These are phyloP conservation scores for Fusarium verrucosum DNA, from an alignment of 2,329 filamentous ascomycete species.

Conservation along the genomic window DNA sequence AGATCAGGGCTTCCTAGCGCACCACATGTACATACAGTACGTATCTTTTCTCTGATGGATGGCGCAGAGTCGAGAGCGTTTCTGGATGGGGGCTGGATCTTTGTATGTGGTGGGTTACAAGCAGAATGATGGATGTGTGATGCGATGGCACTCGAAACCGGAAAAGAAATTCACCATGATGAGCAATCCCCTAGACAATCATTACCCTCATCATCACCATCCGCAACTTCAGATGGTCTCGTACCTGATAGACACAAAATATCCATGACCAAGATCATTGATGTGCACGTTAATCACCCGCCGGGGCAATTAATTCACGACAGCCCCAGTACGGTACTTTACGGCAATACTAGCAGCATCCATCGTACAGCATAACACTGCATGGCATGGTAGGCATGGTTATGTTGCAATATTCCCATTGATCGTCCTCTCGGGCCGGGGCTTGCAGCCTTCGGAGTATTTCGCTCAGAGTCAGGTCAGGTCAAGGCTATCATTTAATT, in stretches of 20 bases:
- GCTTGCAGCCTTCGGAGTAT: constrained; percentile 34
- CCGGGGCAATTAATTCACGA: constrained; percentile 20
- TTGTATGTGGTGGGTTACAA: constrained; percentile 1
- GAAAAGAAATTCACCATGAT: not conserved
- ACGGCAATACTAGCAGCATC: constrained; percentile 13
- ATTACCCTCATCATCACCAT: constrained; percentile 8
- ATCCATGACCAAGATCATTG: constrained; percentile 1
- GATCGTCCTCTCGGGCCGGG: constrained; percentile 21
- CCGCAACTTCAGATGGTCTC: constrained; percentile 1
- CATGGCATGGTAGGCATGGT: constrained; percentile 15
- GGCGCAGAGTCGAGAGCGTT: constrained; percentile 16
- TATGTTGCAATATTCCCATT: constrained; percentile 23
- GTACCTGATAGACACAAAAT: constrained; percentile 30
- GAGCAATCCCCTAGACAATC: constrained; percentile 9
- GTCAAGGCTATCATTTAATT: constrained; percentile 19
- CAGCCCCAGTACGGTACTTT: constrained; percentile 12
- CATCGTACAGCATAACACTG: not conserved
- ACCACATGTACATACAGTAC: no score
- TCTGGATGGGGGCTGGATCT: constrained; percentile 12
- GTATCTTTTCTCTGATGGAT: constrained; percentile 6
- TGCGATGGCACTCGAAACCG: constrained; percentile 20
- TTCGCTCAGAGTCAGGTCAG: constrained; percentile 16
- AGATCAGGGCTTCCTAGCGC: constrained; percentile 21
- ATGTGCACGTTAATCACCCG: constrained; percentile 18
- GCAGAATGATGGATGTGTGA: constrained; percentile 37